phyloP scores from a whole-genome alignment of 1,284 basidiomycete genomes.

The Ustilago vetiveriae region DNA sequence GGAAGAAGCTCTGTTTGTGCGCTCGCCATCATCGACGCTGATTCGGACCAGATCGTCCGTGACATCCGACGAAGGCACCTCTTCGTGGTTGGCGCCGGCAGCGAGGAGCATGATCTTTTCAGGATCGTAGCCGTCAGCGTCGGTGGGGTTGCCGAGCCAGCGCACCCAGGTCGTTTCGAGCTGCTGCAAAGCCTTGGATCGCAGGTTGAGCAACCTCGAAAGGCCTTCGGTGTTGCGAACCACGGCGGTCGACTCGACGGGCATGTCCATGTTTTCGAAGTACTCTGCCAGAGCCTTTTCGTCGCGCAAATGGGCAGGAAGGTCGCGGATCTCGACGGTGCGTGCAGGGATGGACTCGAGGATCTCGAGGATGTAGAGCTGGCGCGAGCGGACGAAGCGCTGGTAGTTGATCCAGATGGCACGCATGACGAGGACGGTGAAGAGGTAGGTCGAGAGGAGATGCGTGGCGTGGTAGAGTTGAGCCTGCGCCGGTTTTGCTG shows the following conservation, averaged over 20 bases:
- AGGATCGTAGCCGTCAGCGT: conserved; percentile 77
- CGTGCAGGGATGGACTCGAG: conserved; percentile 92
- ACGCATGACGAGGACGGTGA: conserved; percentile 83
- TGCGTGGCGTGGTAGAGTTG: conserved; percentile 73
- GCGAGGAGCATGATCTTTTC: conserved; percentile 64
- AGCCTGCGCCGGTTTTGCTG: conserved; percentile 39
- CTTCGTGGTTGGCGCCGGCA: conserved; percentile 27
- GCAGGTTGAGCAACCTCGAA: conserved; percentile 76
- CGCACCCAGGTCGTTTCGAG: conserved; percentile 84
- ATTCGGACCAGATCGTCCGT: conserved; percentile 22
- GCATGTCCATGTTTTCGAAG: conserved; percentile 75
- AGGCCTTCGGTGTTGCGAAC: conserved; percentile 83
- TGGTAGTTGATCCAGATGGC: conserved; percentile 89
- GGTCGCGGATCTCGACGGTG: conserved; percentile 85
- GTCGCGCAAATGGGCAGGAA: conserved; percentile 83
- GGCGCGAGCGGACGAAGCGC: conserved; percentile 87
- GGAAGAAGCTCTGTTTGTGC: neutral
- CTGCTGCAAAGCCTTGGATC: conserved; percentile 80
- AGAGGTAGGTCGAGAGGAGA: conserved; percentile 90
- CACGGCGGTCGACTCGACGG: conserved; percentile 88
- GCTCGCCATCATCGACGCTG: conserved; percentile 12
- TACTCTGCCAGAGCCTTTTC: conserved; percentile 89
- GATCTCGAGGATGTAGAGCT: conserved; percentile 90
- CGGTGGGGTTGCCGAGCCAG: conserved; percentile 91
- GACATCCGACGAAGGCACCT: conserved; percentile 3